Evolutionary conservation across 2,329 filamentous ascomycete species (phyloP), one percentile per base, ranked within the genome.

Genomic region (Amesomyces nigricolor): DNA sequence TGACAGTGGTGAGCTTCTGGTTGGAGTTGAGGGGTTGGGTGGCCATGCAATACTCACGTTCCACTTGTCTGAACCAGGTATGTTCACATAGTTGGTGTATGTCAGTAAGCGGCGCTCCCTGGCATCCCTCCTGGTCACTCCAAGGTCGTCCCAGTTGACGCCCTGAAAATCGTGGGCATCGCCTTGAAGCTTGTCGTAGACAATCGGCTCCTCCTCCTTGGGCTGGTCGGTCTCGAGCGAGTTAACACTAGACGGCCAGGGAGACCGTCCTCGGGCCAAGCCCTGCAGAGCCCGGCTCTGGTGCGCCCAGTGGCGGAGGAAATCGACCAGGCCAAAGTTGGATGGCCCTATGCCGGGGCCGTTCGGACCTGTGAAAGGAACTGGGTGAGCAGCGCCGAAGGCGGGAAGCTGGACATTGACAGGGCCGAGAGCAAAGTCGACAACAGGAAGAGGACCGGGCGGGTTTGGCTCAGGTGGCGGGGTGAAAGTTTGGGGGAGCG

Each of bases 61-160:
- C 72, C 72, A 77, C 39, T 62, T 62, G 59, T 81, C 78, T 11
- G 78, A 77, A 4, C 71, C 69, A 3, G 59, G 51, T n/a, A 73
- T 66, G 64, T 83, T 85, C 30, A 76, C 75, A 59, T 84, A 85
- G 62, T 85, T 86, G 50, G 66, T 74, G 63, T 83, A 86, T 0
- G 74, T 78, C 13, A 67, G 57, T 42, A 67, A 61, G 17, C 82
- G 75, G 52, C 72, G 72, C 45, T 72, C 66, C 22, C 80, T 73
- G 3, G 81, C 82, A 22, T 73, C 67, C 22, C 62, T 62, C 53
- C 81, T 75, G 10, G 74, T 74, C 2, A 82, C 77, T 2, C 76
- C 76, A 59, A 85, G 68, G 11, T 71, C 67, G 2, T 66, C 61
- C 83, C 83, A 86, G 63, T 83, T 68, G 37, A 86, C 71, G 49